Conservation (phyloP, 805 yeast genomes). For the Ogataea siamensis region DNA sequence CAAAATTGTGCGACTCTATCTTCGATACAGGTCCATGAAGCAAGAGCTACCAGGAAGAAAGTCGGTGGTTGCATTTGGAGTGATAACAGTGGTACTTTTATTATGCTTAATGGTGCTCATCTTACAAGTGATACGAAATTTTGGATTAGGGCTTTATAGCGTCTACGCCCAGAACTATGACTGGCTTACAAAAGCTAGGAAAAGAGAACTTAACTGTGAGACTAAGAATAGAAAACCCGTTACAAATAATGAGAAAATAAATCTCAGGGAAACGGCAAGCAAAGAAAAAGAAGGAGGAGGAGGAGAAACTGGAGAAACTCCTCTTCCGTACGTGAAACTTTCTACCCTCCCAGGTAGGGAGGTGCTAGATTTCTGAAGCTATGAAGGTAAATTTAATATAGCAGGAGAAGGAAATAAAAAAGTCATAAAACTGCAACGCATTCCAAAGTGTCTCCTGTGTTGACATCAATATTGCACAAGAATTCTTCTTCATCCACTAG, state of each 20-base stretch:
- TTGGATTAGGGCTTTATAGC: conserved; percentile 14
- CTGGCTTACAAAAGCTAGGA: conserved; percentile 13
- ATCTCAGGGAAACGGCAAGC: not conserved
- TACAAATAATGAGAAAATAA: not conserved
- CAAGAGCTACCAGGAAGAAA: conserved; percentile 41
- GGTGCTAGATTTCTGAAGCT: conserved; percentile 9
- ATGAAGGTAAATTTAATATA: not conserved
- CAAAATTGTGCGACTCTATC: conserved; percentile 39
- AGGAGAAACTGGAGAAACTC: no score
- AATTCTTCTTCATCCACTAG: conserved; percentile 42
- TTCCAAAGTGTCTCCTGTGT: conserved; percentile 48
- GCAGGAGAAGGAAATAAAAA: no score
- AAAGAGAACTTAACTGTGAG: no score
- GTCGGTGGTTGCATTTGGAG: conserved; percentile 42
- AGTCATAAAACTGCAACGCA: no score
- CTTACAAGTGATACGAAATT: conserved; percentile 15
- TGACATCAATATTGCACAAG: conserved; percentile 50
- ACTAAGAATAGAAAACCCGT: not conserved
- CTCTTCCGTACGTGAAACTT: not conserved
- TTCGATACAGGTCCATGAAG: conserved; percentile 23
- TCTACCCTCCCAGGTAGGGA: conserved; percentile 6
- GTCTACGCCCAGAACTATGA: conserved; percentile 18
- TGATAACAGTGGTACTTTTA: conserved; percentile 36
- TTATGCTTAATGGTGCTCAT: conserved; percentile 25
- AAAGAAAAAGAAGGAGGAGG: not conserved